A percentile compares a stretch with the other conserved stretches of the same genome.
phyloP scores from a whole-genome alignment of 441 rosid genomes.

The Adansonia gregorii region DNA sequence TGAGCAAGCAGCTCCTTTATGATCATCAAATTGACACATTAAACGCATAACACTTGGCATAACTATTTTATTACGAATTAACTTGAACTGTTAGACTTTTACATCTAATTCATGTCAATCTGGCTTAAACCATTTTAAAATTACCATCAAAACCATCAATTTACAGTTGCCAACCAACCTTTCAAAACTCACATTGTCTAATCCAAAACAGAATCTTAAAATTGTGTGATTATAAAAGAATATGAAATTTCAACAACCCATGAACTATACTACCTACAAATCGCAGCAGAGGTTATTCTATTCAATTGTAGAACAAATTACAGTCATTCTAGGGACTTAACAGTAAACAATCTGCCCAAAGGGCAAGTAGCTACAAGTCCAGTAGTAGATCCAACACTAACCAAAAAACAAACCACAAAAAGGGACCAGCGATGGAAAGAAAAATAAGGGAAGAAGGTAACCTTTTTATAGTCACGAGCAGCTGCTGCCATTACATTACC shows the following conservation, averaged over 20 bases:
- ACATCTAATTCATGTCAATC: not conserved
- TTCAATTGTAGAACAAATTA: not conserved
- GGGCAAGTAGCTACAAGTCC: not conserved
- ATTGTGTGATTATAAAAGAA: not conserved
- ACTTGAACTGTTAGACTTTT: slow-evolving; percentile 4
- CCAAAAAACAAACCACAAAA: not conserved
- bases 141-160: slow-evolving; percentile 3
- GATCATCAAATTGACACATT: slow-evolving; percentile 23
- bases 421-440: not conserved
- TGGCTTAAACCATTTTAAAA: not conserved
- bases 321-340: not conserved
- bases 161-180: slow-evolving; percentile 11
- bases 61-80: not conserved
- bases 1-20: slow-evolving; percentile 71
- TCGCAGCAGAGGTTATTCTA: not conserved
- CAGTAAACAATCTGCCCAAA: not conserved
- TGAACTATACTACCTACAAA: not conserved
- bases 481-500: slow-evolving; percentile 95
- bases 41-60: slow-evolving; percentile 20
- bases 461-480: slow-evolving; percentile 90
- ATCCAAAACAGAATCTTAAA: not conserved
- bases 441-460: slow-evolving; percentile 12
- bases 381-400: not conserved
- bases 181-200: not conserved
- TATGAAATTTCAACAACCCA: not conserved